Base-by-base conservation (phyloP, 140 eudicot genomes). In the Flaveria floridana region DNA sequence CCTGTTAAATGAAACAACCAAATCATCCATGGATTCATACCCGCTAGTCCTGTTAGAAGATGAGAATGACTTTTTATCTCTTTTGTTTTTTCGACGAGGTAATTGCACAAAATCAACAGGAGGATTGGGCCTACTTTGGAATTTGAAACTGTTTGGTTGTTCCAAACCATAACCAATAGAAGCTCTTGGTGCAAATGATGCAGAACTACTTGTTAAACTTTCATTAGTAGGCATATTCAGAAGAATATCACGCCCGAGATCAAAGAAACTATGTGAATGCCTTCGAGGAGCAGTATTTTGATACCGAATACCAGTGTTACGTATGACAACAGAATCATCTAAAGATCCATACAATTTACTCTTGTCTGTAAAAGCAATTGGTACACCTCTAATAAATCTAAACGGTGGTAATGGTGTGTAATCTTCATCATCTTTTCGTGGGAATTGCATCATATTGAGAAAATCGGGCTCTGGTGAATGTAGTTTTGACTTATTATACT, bases 21-120 rank as follows among this genome's bases (percentile, higher is more conserved):
- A 67, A 39, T 76, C 80, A 15, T 76, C 81, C 75, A 76, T 15
- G 13, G 71, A 65, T 65, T 46, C 79, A 7, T 75, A 75, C 66
- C 62, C 66, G 19, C 70, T 65, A 19, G n/a, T 50, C 23, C 8
- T 65, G 13, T 65, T 37, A 12, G 21, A 66, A 66, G 71, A 39
- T 14, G 52, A 9, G n/a, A 10, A 18, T 41, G 56, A 19, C 56
- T 46, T 68, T 46, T 20, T 68, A 23, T 11, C 30, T 44, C 30
- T 12, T 23, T 44, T 68, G 30, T 12, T 21, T 68, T 6, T 44
- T 13, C 73, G 57, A 10, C 7, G 23, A 47, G 68, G 26, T 42
- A 6, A 2, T 44, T 21, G 57, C 39, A 2, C 19, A 46, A 4
- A 20, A 68, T 68, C 57, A 46, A 6, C 55, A 28, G 64, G 63